These are phyloP conservation scores for Colletotrichum gloeosporioides DNA, from an alignment of 2,329 filamentous ascomycete species.

Conservation along the genomic window DNA sequence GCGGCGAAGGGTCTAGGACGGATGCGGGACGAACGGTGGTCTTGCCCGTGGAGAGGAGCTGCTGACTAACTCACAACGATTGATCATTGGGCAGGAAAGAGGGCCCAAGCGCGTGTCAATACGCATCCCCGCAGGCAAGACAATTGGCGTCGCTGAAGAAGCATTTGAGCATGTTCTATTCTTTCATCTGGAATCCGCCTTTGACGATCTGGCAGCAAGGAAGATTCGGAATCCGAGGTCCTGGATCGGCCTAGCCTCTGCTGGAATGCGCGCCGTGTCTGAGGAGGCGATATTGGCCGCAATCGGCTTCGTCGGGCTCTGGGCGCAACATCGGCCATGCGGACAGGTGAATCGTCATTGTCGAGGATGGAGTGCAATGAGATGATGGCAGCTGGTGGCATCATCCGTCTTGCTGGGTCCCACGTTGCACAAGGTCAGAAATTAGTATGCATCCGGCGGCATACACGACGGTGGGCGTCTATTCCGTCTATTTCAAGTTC, in stretches of 20 bases:
- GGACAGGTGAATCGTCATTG: not conserved
- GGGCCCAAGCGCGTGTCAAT: not conserved
- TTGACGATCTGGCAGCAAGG: not conserved
- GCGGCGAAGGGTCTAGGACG: not conserved
- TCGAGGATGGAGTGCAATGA: not conserved
- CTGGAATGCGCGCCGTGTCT: not conserved
- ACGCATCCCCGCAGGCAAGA: not conserved
- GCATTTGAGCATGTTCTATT: not conserved
- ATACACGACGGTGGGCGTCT: not conserved
- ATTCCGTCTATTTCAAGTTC: not conserved
- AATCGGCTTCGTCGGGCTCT: not conserved
- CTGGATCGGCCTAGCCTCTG: not conserved
- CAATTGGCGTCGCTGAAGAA: not conserved
- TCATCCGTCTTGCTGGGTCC: not conserved
- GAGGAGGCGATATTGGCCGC: not conserved
- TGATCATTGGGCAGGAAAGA: not conserved
- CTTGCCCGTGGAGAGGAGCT: not conserved
- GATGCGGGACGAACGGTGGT: conserved; percentile 1
- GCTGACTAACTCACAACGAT: not conserved
- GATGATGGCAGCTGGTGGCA: not conserved
- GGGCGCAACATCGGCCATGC: not conserved
- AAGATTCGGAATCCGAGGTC: not conserved
- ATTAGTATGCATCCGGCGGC: not conserved
- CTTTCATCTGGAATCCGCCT: not conserved
- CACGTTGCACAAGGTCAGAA: not conserved